These are phyloP conservation scores for Danielia reshetovae DNA, from an alignment of 805 yeast species.

Conservation along the genomic window DNA sequence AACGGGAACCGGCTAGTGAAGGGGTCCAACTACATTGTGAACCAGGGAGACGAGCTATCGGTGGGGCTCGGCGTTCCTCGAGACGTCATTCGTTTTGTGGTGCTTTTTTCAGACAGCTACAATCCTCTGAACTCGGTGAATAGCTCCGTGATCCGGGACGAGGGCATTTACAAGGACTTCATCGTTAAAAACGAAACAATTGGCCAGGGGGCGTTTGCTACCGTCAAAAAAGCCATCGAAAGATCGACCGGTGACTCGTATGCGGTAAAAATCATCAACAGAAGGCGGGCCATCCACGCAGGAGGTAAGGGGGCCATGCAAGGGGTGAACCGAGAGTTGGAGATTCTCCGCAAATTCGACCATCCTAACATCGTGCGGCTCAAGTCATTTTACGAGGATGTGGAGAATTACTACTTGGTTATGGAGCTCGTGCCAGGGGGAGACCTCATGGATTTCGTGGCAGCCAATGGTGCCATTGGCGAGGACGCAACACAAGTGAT, in stretches of 20 bases:
- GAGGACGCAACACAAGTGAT: constrained; percentile 89
- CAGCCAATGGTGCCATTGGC: constrained; percentile 85
- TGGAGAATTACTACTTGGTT: constrained; percentile 74
- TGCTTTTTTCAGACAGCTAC: constrained; percentile 42
- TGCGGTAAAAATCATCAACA: constrained; percentile 88
- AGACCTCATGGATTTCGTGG: constrained; percentile 95
- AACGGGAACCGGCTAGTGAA: constrained; percentile 71
- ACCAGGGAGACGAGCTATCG: constrained; percentile 90
- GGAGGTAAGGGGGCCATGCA: constrained; percentile 55
- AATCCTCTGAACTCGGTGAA: constrained; percentile 28
- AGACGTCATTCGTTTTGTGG: constrained; percentile 57
- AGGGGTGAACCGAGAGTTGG: constrained; percentile 84
- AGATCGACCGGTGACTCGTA: constrained; percentile 78
- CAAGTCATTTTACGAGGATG: constrained; percentile 82
- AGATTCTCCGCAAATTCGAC: constrained; percentile 68
- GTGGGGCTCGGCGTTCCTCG: constrained; percentile 81
- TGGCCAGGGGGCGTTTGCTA: constrained; percentile 98
- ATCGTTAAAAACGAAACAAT: constrained; percentile 79
- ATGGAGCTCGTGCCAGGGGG: constrained; percentile 98
- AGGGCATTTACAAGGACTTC: constrained; percentile 66
- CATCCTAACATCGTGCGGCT: constrained; percentile 84
- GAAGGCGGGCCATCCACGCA: constrained; percentile 67
- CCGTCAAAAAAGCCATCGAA: constrained; percentile 87
- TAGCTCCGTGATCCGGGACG: constrained; percentile 32
- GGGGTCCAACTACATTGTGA: constrained; percentile 73